Percentiles rank a stretch among this genome's conserved stretches.
Conservation (phyloP, 2,329 filamentous ascomycete species). For the Lachnellula willkommii region DNA sequence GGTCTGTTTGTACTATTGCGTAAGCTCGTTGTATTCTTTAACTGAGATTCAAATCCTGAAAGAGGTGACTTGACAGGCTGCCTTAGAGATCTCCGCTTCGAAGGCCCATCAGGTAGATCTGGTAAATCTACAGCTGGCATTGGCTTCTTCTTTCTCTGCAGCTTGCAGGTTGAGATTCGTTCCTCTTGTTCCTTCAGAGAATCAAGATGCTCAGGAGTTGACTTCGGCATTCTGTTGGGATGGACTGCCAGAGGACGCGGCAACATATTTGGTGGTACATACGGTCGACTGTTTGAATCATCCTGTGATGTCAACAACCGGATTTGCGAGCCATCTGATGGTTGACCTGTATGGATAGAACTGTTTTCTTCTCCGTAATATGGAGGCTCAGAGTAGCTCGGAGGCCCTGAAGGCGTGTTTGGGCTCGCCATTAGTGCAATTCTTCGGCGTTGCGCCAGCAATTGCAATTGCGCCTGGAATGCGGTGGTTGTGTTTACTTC, state of each 20-base stretch:
- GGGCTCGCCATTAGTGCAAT: slow-evolving; percentile 33
- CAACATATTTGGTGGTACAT: slow-evolving; percentile 40
- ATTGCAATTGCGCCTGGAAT: slow-evolving; percentile 7
- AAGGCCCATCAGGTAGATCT: slow-evolving; percentile 47
- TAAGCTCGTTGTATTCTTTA: slow-evolving; percentile 25
- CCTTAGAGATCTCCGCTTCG: slow-evolving; percentile 35
- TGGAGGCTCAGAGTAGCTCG: slow-evolving; percentile 51
- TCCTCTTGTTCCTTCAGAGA: slow-evolving; percentile 38
- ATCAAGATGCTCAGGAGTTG: slow-evolving; percentile 34
- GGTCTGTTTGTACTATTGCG: slow-evolving; percentile 23
- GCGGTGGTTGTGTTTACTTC: slow-evolving; percentile 16
- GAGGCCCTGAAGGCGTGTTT: slow-evolving; percentile 47
- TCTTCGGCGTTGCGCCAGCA: not conserved
- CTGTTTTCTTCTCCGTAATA: slow-evolving; percentile 50
- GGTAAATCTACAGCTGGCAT: slow-evolving; percentile 36
- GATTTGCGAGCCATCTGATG: slow-evolving; percentile 46
- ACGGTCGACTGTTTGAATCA: slow-evolving; percentile 48
- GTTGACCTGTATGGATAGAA: slow-evolving; percentile 39
- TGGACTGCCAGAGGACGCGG: slow-evolving; percentile 20
- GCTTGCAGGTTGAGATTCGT: slow-evolving; percentile 27
- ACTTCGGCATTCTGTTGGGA: slow-evolving; percentile 23
- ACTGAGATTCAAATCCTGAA: slow-evolving; percentile 13
- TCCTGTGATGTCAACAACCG: slow-evolving; percentile 60
- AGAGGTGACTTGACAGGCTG: slow-evolving; percentile 34
- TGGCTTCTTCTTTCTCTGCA: slow-evolving; percentile 35